phyloP scores from a whole-genome alignment of 768 basidiomycete species.

The Chalciporus piperatus region DNA sequence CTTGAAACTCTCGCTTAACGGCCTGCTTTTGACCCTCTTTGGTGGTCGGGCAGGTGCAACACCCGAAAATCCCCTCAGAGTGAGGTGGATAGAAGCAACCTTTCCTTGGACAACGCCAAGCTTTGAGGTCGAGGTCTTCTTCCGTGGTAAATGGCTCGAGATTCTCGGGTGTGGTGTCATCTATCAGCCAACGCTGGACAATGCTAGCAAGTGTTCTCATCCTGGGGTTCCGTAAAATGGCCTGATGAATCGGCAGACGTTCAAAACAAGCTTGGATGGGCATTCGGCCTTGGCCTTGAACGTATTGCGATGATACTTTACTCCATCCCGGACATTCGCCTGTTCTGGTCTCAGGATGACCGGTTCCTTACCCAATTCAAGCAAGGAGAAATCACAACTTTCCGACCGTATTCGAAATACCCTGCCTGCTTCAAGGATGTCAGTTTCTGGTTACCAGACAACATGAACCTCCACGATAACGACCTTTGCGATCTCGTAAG shows the following conservation, averaged over 20 bases:
- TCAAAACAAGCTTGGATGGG: constrained; percentile 88
- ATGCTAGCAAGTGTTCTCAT: constrained; percentile 61
- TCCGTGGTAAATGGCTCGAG: constrained; percentile 95
- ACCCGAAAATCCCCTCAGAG: constrained; percentile 68
- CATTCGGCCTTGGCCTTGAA: constrained; percentile 95
- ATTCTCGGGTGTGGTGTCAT: constrained; percentile 94
- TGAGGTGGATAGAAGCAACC: constrained; percentile 97
- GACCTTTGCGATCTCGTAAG: constrained; percentile 96
- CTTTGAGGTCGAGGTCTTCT: constrained; percentile 97
- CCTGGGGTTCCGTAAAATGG: background rate
- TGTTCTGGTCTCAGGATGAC: constrained; percentile 92
- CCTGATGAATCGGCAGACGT: constrained; percentile 49
- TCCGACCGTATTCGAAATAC: constrained; percentile 90
- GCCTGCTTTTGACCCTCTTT: constrained; percentile 80
- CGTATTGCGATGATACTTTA: constrained; percentile 98
- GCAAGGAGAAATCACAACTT: constrained; percentile 70
- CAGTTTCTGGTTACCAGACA: constrained; percentile 83
- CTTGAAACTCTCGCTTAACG: constrained; percentile 87
- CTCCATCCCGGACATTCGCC: constrained; percentile 93
- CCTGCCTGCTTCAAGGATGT: constrained; percentile 93
- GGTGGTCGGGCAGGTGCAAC: constrained; percentile 52
- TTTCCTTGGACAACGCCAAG: constrained; percentile 98
- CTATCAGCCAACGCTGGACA: constrained; percentile 81
- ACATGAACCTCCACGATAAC: constrained; percentile 76
- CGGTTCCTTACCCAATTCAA: constrained; percentile 88